phyloP scores from a whole-genome alignment of 23 red algal species.

The Gracilaria gracilis region DNA sequence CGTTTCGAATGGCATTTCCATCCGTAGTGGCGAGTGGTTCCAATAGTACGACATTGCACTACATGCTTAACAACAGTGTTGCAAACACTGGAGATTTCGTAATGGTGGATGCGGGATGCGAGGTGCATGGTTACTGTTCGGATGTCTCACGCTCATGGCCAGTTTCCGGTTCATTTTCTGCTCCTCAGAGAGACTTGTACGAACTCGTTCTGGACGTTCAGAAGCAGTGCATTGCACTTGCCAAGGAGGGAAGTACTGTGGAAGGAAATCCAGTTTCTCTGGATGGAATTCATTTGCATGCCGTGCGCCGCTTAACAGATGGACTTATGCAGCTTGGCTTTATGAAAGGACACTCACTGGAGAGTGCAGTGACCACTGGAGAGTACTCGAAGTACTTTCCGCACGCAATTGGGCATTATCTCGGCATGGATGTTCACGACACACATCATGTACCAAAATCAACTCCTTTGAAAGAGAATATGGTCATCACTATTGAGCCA shows the following conservation, averaged over 20 bases:
- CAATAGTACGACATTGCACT: slow-evolving; percentile 80
- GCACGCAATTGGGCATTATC: slow-evolving; percentile 89
- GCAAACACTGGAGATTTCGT: slow-evolving; percentile 73
- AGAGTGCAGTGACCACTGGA: slow-evolving; percentile 61
- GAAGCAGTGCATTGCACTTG: slow-evolving; percentile 64
- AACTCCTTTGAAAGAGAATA: slow-evolving; percentile 73
- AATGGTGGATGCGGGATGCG: slow-evolving; percentile 91
- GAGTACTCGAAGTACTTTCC: slow-evolving; percentile 76
- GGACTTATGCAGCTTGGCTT: slow-evolving; percentile 79
- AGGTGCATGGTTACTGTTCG: slow-evolving; percentile 83
- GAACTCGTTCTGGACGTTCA: slow-evolving; percentile 75
- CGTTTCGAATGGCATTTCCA: slow-evolving; percentile 85
- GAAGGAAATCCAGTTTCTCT: slow-evolving; percentile 46
- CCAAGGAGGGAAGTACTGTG: slow-evolving; percentile 20
- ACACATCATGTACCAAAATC: slow-evolving; percentile 77
- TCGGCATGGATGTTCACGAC: slow-evolving; percentile 95
- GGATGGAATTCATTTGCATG: slow-evolving; percentile 67
- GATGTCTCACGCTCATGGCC: slow-evolving; percentile 91
- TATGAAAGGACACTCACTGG: slow-evolving; percentile 53
- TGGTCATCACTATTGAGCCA: slow-evolving; percentile 94
- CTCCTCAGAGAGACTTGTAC: slow-evolving; percentile 80
- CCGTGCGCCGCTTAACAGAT: slow-evolving; percentile 59
- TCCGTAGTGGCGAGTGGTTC: slow-evolving; percentile 81
- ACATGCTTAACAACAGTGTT: slow-evolving; percentile 72
- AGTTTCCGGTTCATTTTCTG: slow-evolving; percentile 74